Evolutionary conservation across 1,284 basidiomycete species (phyloP).

Genomic region (Ustilago bromivora): DNA sequence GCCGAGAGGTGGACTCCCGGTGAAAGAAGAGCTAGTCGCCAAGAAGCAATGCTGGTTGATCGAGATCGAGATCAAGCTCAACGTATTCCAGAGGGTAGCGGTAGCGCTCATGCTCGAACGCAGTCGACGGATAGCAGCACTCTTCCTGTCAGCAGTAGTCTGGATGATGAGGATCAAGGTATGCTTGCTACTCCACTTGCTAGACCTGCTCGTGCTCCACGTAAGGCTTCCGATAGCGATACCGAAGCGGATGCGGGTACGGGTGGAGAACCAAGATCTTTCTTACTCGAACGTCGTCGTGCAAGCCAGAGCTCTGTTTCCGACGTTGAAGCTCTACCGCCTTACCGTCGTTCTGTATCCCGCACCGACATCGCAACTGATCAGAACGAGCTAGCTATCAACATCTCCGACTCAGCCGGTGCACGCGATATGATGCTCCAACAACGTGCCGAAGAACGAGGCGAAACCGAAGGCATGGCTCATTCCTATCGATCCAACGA

Average conservation of each 20-base stretch:
- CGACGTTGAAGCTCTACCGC: slow-evolving; percentile 35
- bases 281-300: slow-evolving; percentile 40
- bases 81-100: neutral
- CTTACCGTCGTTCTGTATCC: slow-evolving; percentile 20
- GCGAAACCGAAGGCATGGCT: slow-evolving; percentile 40
- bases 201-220: slow-evolving; percentile 20
- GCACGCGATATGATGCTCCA: slow-evolving; percentile 59
- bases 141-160: slow-evolving; percentile 31
- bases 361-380: slow-evolving; percentile 28
- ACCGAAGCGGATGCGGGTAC: slow-evolving; percentile 20
- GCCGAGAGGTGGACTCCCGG: slow-evolving; percentile 39
- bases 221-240: slow-evolving; percentile 29
- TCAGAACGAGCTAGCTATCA: slow-evolving; percentile 41
- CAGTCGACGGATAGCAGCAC: slow-evolving; percentile 26
- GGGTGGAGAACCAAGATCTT: slow-evolving; percentile 22
- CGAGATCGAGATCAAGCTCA: slow-evolving; percentile 18
- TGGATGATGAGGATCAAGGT: slow-evolving; percentile 46
- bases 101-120: slow-evolving; percentile 5
- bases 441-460: slow-evolving; percentile 51
- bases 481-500: slow-evolving; percentile 48
- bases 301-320: slow-evolving; percentile 47
- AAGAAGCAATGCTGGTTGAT: neutral
- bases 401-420: slow-evolving; percentile 50
- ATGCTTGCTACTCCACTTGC: slow-evolving; percentile 50
- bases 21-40: slow-evolving; percentile 26